These are phyloP conservation scores for Saturnispora kantuleensis DNA, from an alignment of 805 yeast genomes.

Conservation along the genomic window DNA sequence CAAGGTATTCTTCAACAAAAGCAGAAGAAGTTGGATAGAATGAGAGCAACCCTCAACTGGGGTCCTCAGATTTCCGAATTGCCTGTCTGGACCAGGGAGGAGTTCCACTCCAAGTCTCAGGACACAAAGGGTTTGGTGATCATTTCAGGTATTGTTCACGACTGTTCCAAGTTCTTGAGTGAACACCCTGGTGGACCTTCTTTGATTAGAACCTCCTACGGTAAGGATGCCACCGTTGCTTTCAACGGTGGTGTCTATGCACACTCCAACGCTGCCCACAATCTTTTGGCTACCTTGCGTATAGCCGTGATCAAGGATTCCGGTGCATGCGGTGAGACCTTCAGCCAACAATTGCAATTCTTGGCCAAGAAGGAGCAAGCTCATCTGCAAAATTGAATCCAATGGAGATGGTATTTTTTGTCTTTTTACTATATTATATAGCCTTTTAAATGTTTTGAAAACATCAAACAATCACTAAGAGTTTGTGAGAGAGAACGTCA, in stretches of 20 bases:
- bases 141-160: conserved; percentile 72
- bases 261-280: conserved; percentile 81
- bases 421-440: no score
- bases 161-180: conserved; percentile 54
- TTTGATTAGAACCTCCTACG: conserved; percentile 56
- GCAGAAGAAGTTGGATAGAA: conserved; percentile 64
- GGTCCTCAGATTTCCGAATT: conserved; percentile 56
- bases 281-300: conserved; percentile 72
- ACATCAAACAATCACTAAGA: no score
- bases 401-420: neutral
- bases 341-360: conserved; percentile 33
- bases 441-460: no score
- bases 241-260: conserved; percentile 82
- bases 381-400: conserved; percentile 2
- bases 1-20: conserved; percentile 78
- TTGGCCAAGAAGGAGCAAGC: conserved; percentile 17
- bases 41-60: conserved; percentile 60
- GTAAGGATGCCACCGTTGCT: conserved; percentile 77
- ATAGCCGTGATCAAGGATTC: conserved; percentile 68
- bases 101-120: conserved; percentile 42
- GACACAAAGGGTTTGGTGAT: conserved; percentile 51
- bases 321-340: conserved; percentile 47
- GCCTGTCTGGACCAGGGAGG: conserved; percentile 66
- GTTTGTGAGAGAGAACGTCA: no score
- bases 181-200: conserved; percentile 86